Percentiles rank a stretch among this genome's conserved stretches.
Conservation (phyloP, 2,329 filamentous ascomycete species). For the Thermothelomyces thermophilus region DNA sequence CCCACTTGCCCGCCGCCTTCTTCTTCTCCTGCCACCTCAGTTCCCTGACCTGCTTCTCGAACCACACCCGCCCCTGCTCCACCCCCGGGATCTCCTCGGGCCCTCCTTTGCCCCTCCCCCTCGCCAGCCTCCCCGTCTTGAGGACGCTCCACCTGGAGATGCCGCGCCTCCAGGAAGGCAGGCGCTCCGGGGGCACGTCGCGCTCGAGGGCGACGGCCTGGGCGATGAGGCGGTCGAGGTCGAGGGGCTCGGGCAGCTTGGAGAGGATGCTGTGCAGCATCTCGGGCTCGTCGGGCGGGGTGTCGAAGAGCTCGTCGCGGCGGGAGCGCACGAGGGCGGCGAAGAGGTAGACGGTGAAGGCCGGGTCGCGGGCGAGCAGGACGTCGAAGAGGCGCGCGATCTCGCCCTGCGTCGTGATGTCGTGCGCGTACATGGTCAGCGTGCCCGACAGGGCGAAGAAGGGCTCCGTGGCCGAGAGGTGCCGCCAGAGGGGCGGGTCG, state of each 20-base stretch:
- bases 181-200: constrained; percentile 61
- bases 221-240: constrained; percentile 70
- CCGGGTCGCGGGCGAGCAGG: constrained; percentile 78
- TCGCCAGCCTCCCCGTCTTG: constrained; percentile 58
- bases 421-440: constrained; percentile 92
- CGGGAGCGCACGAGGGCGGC: constrained; percentile 79
- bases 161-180: constrained; percentile 60
- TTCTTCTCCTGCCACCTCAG: constrained; percentile 59
- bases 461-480: constrained; percentile 72
- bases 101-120: constrained; percentile 59
- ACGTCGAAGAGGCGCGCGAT: constrained; percentile 92
- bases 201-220: constrained; percentile 58
- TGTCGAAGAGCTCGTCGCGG: constrained; percentile 76
- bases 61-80: constrained; percentile 59
- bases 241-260: constrained; percentile 74
- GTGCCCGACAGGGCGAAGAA: constrained; percentile 93
- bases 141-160: constrained; percentile 75
- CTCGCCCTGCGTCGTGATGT: constrained; percentile 81
- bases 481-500: constrained; percentile 64
- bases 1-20: constrained; percentile 41
- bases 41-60: constrained; percentile 65
- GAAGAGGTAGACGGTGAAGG: constrained; percentile 85
- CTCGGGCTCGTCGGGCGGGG: constrained; percentile 76
- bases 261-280: constrained; percentile 86
- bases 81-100: constrained; percentile 57